A percentile compares a stretch with the other conserved stretches of the same genome.
These are phyloP conservation scores for Domatiomyces catenatus DNA, from an alignment of 2,329 filamentous ascomycete species.

Conservation along the genomic window DNA sequence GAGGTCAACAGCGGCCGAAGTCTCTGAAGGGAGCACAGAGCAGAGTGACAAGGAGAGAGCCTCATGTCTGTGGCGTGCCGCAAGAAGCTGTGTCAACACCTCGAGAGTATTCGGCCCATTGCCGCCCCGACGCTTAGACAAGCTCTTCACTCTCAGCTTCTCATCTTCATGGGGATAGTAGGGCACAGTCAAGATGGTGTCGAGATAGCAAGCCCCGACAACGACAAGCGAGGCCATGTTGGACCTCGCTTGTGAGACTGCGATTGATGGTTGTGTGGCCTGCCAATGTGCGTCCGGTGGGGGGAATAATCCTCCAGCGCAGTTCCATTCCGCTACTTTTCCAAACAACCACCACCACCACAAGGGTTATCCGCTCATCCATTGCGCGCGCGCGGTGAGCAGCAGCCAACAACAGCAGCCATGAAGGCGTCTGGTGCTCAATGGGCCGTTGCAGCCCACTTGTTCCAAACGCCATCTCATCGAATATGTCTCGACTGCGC, in stretches of 20 bases:
- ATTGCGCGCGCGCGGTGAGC: not conserved
- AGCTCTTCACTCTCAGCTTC: slow-evolving; percentile 50
- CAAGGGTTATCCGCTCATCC: not conserved
- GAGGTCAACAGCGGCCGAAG: slow-evolving; percentile 36
- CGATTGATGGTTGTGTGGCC: too few relatives aligned
- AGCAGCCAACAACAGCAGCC: not conserved
- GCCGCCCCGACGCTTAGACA: slow-evolving; percentile 50
- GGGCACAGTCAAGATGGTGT: slow-evolving; percentile 49
- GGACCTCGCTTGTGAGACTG: not conserved
- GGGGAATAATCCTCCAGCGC: not conserved
- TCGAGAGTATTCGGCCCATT: slow-evolving; percentile 59
- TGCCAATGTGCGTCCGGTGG: not conserved
- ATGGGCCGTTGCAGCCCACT: not conserved
- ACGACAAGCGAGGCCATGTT: slow-evolving; percentile 32
- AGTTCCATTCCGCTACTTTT: not conserved
- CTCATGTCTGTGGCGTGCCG: not conserved
- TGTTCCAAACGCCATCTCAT: not conserved
- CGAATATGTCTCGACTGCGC: not conserved
- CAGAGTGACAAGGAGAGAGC: slow-evolving; percentile 24
- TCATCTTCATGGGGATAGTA: slow-evolving; percentile 55
- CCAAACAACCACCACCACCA: not conserved
- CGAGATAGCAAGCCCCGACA: slow-evolving; percentile 51
- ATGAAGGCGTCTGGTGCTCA: not conserved
- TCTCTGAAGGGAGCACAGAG: slow-evolving; percentile 37
- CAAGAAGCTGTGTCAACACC: slow-evolving; percentile 50